Evolutionary conservation across 768 basidiomycete species (phyloP).

Genomic region (Leccinellum rugosiceps): DNA sequence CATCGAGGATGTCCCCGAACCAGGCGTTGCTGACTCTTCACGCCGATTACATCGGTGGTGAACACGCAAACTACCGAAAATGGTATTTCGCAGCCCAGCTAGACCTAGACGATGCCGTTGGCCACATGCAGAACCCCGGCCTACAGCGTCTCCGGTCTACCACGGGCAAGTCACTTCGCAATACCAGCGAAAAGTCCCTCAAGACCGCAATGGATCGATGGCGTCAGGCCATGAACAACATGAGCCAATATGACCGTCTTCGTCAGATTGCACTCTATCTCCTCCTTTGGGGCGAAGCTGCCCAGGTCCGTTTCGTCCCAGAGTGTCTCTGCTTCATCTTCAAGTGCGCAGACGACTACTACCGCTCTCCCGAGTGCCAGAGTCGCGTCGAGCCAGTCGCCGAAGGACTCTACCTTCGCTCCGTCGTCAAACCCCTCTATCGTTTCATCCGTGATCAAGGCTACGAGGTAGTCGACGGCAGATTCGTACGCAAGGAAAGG

Average conservation of each 20-base stretch:
- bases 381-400: constrained; percentile 87
- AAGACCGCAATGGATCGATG: constrained; percentile 87
- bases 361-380: constrained; percentile 98
- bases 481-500: constrained; percentile 88
- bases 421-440: constrained; percentile 92
- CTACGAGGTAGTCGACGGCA: constrained; percentile 93
- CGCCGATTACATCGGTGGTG: constrained; percentile 98
- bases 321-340: constrained; percentile 99
- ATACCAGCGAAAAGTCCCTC: constrained; percentile 58
- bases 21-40: constrained; percentile 94
- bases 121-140: constrained; percentile 88
- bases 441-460: constrained; percentile 97
- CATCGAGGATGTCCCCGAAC: constrained; percentile 95
- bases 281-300: constrained; percentile 97
- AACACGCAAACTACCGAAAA: constrained; percentile 98
- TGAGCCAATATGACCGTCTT: constrained; percentile 97
- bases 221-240: constrained; percentile 97
- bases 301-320: constrained; percentile 94
- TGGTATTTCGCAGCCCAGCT: constrained; percentile 99
- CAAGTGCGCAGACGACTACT: constrained; percentile 99
- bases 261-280: constrained; percentile 95
- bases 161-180: constrained; percentile 55
- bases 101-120: constrained; percentile 96
- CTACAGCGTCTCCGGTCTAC: constrained; percentile 79
- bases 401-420: constrained; percentile 90